Evolutionary conservation across 495 filamentous ascomycete species (phyloP).

Genomic region (Astrothelium subdiscretum): DNA sequence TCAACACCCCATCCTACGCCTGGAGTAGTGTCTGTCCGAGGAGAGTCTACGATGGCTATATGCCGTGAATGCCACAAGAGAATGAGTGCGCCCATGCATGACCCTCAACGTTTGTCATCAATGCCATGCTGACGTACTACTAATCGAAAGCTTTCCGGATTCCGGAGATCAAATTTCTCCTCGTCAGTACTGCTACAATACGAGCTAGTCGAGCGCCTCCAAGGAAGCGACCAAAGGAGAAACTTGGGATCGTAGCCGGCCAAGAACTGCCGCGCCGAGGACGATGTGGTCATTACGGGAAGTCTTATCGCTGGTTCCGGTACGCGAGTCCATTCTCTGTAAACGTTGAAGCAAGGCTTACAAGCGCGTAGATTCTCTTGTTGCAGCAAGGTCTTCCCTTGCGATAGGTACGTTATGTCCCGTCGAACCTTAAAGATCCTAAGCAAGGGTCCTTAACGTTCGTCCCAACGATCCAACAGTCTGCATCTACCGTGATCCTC

Average conservation of each 20-base stretch:
- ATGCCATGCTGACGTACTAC: background rate
- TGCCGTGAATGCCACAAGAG: conserved; percentile 75
- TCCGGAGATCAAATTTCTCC: conserved; percentile 69
- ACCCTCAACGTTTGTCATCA: background rate
- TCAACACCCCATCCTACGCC: conserved; percentile 53
- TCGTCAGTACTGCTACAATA: conserved; percentile 45
- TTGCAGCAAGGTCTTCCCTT: conserved; percentile 59
- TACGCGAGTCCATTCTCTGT: conserved; percentile 32
- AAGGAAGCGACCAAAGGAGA: conserved; percentile 52
- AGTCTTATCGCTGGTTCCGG: conserved; percentile 78
- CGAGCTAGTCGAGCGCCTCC: conserved; percentile 34
- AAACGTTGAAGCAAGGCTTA: conserved; percentile 28
- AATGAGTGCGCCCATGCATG: conserved; percentile 45
- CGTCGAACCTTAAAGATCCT: background rate
- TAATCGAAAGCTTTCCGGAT: conserved; percentile 48
- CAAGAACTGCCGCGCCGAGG: conserved; percentile 66
- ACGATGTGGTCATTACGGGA: conserved; percentile 66
- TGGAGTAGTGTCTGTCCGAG: conserved; percentile 59
- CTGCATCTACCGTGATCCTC: background rate
- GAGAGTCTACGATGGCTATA: conserved; percentile 62
- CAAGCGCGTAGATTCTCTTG: conserved; percentile 42
- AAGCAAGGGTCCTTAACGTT: background rate
- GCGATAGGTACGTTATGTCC: conserved; percentile 47
- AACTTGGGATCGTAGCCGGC: conserved; percentile 66
- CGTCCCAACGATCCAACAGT: background rate